A percentile compares a stretch with the other conserved stretches of the same genome.
Evolutionary conservation across 176 grass and related monocot species (phyloP).

Genomic region (Areca catechu): DNA sequence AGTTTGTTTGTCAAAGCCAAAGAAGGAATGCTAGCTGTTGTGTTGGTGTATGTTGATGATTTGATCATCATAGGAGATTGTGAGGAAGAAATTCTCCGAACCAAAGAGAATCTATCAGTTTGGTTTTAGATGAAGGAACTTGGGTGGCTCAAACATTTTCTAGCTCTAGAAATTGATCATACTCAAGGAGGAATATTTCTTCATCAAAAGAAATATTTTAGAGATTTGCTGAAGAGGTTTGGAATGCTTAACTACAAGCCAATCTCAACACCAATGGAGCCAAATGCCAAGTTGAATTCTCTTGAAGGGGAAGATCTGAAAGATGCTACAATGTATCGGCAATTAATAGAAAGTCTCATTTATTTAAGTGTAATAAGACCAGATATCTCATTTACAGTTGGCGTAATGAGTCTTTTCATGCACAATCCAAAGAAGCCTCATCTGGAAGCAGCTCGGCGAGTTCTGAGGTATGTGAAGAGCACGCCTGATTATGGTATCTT

Average conservation of each 20-base stretch:
- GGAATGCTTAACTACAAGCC: slow-evolving; percentile 20
- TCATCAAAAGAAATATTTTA: slow-evolving; percentile 11
- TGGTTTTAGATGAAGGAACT: not conserved
- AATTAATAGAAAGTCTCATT: slow-evolving; percentile 1
- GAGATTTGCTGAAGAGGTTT: slow-evolving; percentile 7
- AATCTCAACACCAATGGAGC: slow-evolving; percentile 2
- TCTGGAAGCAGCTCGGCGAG: not conserved
- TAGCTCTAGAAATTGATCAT: not conserved
- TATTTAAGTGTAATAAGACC: not conserved
- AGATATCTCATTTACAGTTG: not conserved
- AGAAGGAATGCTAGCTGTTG: not conserved
- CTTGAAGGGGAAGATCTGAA: not conserved
- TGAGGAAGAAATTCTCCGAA: not conserved
- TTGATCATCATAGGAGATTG: not conserved
- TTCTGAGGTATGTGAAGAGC: slow-evolving; percentile 8
- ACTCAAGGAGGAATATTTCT: slow-evolving; percentile 1
- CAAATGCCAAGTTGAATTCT: not conserved
- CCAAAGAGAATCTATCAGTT: not conserved
- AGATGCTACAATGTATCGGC: slow-evolving; percentile 8
- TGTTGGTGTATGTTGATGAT: not conserved
- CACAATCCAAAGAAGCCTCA: slow-evolving; percentile 14
- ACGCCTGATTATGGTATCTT: slow-evolving; percentile 2
- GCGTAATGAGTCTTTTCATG: slow-evolving; percentile 7
- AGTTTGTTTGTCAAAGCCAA: not conserved
- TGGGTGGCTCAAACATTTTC: slow-evolving; percentile 14